Evolutionary conservation across 2,329 filamentous ascomycete genomes (phyloP), one percentile per base, ranked within the genome.

Genomic region (Mariannaea sp.): DNA sequence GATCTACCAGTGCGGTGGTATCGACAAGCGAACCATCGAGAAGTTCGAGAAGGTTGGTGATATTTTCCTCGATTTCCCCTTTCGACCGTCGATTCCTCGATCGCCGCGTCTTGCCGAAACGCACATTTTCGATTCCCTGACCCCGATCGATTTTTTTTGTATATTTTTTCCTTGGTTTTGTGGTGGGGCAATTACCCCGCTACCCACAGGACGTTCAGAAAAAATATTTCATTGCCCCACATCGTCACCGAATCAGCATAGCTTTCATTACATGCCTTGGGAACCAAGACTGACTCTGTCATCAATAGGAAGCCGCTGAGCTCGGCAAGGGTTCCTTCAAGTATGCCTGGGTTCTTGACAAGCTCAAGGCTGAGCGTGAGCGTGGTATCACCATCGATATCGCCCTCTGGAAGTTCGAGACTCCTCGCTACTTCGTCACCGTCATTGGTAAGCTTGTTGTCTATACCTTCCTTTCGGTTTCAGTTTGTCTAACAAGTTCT

Each of bases 1-100:
- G 87, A 97, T 99, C 90, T 97, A 97, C 92, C 93, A 99, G 89
- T 97, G 94, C 86, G 94, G 94, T 89, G 94, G 94, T 91, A 99
- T 97, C 77, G 94, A 99, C 90, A 92, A 93, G 87, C 93, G 94
- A 92, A 97, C 93, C 80, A 99, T 99, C 78, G 94, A 99, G 89
- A 99, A 99, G 90, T 99, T 99, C 88, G 94, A 99, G 92, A 99
- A 99, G 91, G 92, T 95, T 80, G 77, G 86, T 57, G 32, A 56
- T 48, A 49, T 62, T 61, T 49, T 12, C 40, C 52, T 55, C 58
- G 39, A 53, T 58, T 57, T 54, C 59, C 29, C 53, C 44, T 45
- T 24, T 27, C 27, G 46, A 19, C 32, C 44, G 45, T 40, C 58
- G 54, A 65, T 49, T 49, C 45, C 20, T 40, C 45, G 41, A 39